Conservation (phyloP, 768 basidiomycete species). For the Psilocybe cubensis region DNA sequence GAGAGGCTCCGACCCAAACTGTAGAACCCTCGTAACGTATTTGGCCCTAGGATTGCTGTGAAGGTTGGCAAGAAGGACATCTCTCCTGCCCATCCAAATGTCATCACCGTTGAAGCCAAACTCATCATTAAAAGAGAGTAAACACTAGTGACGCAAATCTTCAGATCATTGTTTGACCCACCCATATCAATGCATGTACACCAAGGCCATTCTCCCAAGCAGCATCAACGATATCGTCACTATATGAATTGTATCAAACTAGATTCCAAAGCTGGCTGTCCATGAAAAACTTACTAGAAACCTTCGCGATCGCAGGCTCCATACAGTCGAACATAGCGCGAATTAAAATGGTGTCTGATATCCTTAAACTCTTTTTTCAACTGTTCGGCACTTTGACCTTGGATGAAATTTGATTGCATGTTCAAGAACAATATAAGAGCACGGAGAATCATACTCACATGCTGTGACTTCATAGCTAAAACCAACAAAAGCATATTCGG, state of each 20-base stretch:
- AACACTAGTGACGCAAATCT: background rate
- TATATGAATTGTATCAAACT: conserved; percentile 12
- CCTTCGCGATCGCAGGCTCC: conserved; percentile 48
- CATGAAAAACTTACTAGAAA: conserved; percentile 46
- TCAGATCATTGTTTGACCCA: conserved; percentile 28
- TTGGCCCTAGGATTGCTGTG: conserved; percentile 64
- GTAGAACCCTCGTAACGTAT: conserved; percentile 66
- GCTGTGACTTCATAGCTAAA: conserved; percentile 76
- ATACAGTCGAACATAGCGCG: conserved; percentile 67
- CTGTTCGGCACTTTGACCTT: conserved; percentile 60
- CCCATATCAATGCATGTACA: conserved; percentile 78
- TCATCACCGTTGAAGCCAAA: conserved; percentile 52
- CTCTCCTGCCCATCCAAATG: conserved; percentile 57
- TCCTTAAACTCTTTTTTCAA: conserved; percentile 60
- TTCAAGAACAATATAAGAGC: background rate
- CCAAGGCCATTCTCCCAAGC: conserved; percentile 70
- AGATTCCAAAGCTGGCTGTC: background rate
- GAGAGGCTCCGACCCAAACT: conserved; percentile 78
- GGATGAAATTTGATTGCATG: conserved; percentile 5
- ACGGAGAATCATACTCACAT: conserved; percentile 42
- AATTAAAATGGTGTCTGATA: conserved; percentile 59
- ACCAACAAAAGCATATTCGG: conserved; percentile 77
- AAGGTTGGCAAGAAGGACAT: conserved; percentile 53
- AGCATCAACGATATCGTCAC: conserved; percentile 65
- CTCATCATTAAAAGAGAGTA: conserved; percentile 27